These are phyloP conservation scores for Meyerozyma sp. DNA, from an alignment of 1,139 yeast species.

Conservation along the genomic window DNA sequence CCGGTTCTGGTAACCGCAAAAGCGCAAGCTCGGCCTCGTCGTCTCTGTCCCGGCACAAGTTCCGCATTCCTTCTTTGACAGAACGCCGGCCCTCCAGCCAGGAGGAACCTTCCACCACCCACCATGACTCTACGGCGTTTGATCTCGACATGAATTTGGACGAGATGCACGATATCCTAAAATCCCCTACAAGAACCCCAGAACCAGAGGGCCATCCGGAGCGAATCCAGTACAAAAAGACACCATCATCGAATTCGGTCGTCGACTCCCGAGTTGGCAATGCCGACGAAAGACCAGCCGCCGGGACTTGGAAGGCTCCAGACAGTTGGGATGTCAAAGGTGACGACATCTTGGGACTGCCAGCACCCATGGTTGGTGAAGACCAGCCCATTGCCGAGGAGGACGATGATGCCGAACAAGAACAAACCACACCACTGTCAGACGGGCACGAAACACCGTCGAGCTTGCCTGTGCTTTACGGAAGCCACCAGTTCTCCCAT, in stretches of 20 bases:
- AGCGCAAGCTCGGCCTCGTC: slow-evolving; percentile 17
- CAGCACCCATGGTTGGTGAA: background rate
- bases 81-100: slow-evolving; percentile 3
- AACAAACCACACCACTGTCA: slow-evolving; percentile 3
- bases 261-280: slow-evolving; percentile 3
- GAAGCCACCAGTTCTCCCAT: slow-evolving; percentile 25
- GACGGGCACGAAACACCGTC: slow-evolving; percentile 1
- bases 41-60: slow-evolving; percentile 25
- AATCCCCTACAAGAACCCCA: slow-evolving; percentile 14
- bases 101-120: slow-evolving; percentile 1
- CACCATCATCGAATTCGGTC: slow-evolving; percentile 6
- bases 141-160: slow-evolving; percentile 44
- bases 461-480: slow-evolving; percentile 33
- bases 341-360: slow-evolving; percentile 10
- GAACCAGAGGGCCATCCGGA: slow-evolving; percentile 4
- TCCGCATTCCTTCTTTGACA: slow-evolving; percentile 32
- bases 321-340: slow-evolving; percentile 75
- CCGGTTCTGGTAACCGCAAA: slow-evolving; percentile 12
- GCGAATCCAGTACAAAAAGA: background rate
- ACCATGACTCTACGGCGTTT: slow-evolving; percentile 11
- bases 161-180: slow-evolving; percentile 52
- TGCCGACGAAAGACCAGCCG: slow-evolving; percentile 5
- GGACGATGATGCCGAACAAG: slow-evolving; percentile 8
- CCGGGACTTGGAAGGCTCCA: slow-evolving; percentile 58
- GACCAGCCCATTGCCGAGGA: slow-evolving; percentile 5